Evolutionary conservation across 1,284 basidiomycete species (phyloP).

Genomic region (Cryptococcus deneoformans): DNA sequence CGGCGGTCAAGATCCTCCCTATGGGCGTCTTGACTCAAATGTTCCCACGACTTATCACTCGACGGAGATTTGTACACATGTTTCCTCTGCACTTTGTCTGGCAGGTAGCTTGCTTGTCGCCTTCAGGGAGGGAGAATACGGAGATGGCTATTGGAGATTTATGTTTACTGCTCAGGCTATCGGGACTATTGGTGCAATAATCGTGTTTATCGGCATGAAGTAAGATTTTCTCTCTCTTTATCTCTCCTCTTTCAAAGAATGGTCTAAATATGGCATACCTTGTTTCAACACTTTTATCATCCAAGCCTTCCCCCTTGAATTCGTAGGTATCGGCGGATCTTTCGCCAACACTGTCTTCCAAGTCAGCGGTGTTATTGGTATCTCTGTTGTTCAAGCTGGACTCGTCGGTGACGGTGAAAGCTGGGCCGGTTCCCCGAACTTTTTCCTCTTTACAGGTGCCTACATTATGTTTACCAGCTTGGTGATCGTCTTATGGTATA

Average conservation of each 20-base stretch:
- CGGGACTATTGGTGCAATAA: conserved; percentile 38
- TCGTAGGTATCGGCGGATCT: conserved; percentile 33
- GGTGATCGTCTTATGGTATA: conserved; percentile 32
- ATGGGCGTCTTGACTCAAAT: too few relatives aligned
- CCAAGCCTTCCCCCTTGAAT: conserved; percentile 18
- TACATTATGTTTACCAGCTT: conserved; percentile 32
- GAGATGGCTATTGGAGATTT: too few relatives aligned
- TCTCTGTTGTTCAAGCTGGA: conserved; percentile 35
- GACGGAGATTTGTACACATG: too few relatives aligned
- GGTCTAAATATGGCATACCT: neutral
- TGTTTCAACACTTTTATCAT: conserved; percentile 23
- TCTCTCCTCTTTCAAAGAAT: neutral
- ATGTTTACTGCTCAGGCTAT: conserved; percentile 25
- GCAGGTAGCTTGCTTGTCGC: too few relatives aligned
- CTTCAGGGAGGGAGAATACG: too few relatives aligned
- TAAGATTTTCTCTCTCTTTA: neutral
- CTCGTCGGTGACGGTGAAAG: conserved; percentile 29
- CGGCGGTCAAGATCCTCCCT: too few relatives aligned
- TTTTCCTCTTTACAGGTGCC: conserved; percentile 33
- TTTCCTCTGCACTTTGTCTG: too few relatives aligned
- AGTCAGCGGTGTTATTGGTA: conserved; percentile 40
- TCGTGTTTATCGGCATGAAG: conserved; percentile 42
- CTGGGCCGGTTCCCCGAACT: conserved; percentile 34
- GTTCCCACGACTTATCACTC: too few relatives aligned
- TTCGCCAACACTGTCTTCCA: conserved; percentile 43